Evolutionary conservation across 2,329 filamentous ascomycete species (phyloP), one percentile per base, ranked within the genome.

Genomic region (Aspergillus sp.): DNA sequence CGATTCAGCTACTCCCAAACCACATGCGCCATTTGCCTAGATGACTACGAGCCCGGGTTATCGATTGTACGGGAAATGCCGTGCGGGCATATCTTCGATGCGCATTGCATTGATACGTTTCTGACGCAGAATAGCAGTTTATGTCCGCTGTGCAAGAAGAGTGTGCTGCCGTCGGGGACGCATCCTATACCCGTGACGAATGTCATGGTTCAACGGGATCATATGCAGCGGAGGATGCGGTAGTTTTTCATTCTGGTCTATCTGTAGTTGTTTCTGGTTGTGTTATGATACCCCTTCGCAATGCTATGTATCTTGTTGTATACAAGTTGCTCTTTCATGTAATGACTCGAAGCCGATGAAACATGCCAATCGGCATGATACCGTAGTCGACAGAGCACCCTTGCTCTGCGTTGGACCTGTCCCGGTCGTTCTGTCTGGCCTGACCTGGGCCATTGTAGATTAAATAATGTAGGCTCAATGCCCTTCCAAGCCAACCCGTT

Each of bases 1-100:
- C 56, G 60, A 27, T 55, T 66, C 25, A 65, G 67, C 33, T 75
- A 87, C 56, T 82, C 83, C 17, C 93, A 97, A 63, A 83, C 88
- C 0, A 84, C 80, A 2, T 97, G 93, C 63, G 82, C 88, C n/a
- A 95, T 97, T 46, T 98, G 93, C 62, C 77, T 95, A 1, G 86
- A 89, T 47, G 82, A 88, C 50, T 97, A 88, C 60, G 77, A 85
- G 23, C 78, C 82, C 13, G 79, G 81, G 33, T 70, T 76, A 15
- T 85, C 87, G 0, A 79, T 83, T 17, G 90, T 97, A 47, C 85
- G 90, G 47, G 87, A 96, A 67, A 75, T 97, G 2, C 83, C 88
- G 0, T 98, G 93, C 59, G 83, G 86, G 0, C 93, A 98, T 64
- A 91, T 97, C 48, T 98, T 90, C 67, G 91, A 98, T 56, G 85